Evolutionary conservation across 305 asterid genomes (phyloP).

Genomic region (Fraxinus nigra): DNA sequence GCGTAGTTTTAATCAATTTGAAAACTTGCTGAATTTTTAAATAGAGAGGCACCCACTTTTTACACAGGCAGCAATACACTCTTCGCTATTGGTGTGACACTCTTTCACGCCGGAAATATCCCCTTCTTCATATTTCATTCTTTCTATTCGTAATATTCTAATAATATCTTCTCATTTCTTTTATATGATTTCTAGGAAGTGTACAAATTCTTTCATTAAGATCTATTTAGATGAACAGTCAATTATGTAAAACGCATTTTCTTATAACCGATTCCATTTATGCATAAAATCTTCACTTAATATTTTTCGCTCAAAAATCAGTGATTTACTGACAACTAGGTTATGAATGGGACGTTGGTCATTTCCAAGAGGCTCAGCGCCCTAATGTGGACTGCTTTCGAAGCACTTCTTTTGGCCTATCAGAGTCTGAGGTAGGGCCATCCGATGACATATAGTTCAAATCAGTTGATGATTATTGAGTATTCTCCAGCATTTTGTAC

Average conservation of each 20-base stretch:
- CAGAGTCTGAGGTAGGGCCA: conserved; percentile 64
- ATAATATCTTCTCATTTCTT: neutral
- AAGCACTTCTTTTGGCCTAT: conserved; percentile 77
- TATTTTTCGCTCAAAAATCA: conserved; percentile 11
- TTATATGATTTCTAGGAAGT: neutral
- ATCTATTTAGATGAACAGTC: neutral
- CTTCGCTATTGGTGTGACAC: neutral
- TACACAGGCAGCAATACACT: neutral
- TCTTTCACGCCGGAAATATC: neutral
- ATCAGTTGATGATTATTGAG: conserved; percentile 13
- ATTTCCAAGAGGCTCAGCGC: conserved; percentile 84
- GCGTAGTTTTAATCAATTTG: neutral
- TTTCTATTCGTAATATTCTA: neutral
- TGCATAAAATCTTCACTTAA: neutral
- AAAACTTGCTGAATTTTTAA: neutral
- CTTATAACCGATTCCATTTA: neutral
- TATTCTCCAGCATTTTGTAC: conserved; percentile 10
- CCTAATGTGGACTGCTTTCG: conserved; percentile 92
- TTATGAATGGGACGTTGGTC: conserved; percentile 99
- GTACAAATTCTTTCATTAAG: neutral
- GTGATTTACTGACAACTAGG: conserved; percentile 43
- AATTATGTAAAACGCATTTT: neutral
- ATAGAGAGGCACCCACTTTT: neutral
- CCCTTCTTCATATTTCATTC: neutral
- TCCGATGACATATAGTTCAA: conserved; percentile 1